phyloP scores from a whole-genome alignment of 768 basidiomycete species.

The Amanita rubescens region DNA sequence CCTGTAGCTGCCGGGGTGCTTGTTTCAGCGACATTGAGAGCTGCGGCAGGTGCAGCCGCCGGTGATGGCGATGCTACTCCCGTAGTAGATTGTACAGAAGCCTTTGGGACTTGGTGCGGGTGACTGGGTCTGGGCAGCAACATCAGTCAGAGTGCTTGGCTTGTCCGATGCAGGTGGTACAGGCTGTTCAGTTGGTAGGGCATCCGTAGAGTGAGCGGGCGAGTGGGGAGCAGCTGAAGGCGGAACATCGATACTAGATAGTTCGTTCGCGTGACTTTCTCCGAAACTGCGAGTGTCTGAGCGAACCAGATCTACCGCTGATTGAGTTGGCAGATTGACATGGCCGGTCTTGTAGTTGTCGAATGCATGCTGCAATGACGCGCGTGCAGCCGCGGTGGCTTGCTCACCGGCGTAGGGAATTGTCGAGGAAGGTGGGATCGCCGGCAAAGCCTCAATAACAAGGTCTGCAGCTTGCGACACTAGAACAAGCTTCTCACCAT shows the following conservation, averaged over 20 bases:
- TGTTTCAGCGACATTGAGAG: slow-evolving; percentile 69
- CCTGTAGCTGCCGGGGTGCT: slow-evolving; percentile 64
- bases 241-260: slow-evolving; percentile 41
- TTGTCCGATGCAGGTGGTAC: slow-evolving; percentile 10
- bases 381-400: slow-evolving; percentile 61
- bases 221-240: slow-evolving; percentile 34
- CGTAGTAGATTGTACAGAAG: slow-evolving; percentile 3
- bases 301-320: slow-evolving; percentile 49
- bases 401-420: slow-evolving; percentile 56
- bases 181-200: slow-evolving; percentile 13
- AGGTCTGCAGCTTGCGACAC: slow-evolving; percentile 64
- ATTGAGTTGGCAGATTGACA: slow-evolving; percentile 41
- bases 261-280: slow-evolving; percentile 72
- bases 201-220: slow-evolving; percentile 27
- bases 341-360: slow-evolving; percentile 73
- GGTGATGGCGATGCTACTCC: slow-evolving; percentile 16
- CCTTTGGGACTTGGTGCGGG: slow-evolving; percentile 30
- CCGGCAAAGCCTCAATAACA: slow-evolving; percentile 55
- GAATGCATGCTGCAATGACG: slow-evolving; percentile 68
- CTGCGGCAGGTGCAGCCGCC: slow-evolving; percentile 23
- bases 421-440: slow-evolving; percentile 51
- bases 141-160: slow-evolving; percentile 20
- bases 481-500: slow-evolving; percentile 72
- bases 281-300: slow-evolving; percentile 81
- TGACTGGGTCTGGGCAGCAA: slow-evolving; percentile 28